A percentile compares a stretch with the other conserved stretches of the same genome.
These are phyloP conservation scores for Didymella keratinophila DNA, from an alignment of 2,329 filamentous ascomycete species.

Conservation along the genomic window DNA sequence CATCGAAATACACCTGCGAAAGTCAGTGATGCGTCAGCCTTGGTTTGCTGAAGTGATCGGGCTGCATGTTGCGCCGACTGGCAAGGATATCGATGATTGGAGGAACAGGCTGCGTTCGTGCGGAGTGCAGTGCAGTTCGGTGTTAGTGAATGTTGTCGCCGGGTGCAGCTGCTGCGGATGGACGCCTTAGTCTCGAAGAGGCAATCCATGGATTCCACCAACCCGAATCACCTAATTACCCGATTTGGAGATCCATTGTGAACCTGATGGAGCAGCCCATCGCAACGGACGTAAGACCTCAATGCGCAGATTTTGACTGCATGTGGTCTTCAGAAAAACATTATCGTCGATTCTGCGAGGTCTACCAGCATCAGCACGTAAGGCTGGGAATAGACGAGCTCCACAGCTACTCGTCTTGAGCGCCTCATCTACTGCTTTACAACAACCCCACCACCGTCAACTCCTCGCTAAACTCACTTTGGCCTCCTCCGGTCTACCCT, in stretches of 20 bases:
- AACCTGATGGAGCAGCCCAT: not conserved
- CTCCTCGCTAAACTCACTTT: constrained; percentile 14
- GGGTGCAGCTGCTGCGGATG: not conserved
- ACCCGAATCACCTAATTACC: not conserved
- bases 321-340: not conserved
- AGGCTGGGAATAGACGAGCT: not conserved
- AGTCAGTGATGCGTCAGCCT: not conserved
- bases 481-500: not conserved
- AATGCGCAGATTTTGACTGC: not conserved
- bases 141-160: not conserved
- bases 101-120: not conserved
- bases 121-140: not conserved
- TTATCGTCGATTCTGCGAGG: not conserved
- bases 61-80: not conserved
- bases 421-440: constrained; percentile 9
- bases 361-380: constrained; percentile 4
- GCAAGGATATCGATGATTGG: not conserved
- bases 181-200: not conserved
- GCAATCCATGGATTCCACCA: not conserved
- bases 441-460: constrained; percentile 5
- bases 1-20: not conserved
- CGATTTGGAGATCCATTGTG: not conserved
- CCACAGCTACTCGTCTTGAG: not conserved
- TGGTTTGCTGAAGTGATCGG: not conserved
- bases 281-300: not conserved